phyloP scores from a whole-genome alignment of 1,284 basidiomycete species.

The Cryptococcus maquisensis region DNA sequence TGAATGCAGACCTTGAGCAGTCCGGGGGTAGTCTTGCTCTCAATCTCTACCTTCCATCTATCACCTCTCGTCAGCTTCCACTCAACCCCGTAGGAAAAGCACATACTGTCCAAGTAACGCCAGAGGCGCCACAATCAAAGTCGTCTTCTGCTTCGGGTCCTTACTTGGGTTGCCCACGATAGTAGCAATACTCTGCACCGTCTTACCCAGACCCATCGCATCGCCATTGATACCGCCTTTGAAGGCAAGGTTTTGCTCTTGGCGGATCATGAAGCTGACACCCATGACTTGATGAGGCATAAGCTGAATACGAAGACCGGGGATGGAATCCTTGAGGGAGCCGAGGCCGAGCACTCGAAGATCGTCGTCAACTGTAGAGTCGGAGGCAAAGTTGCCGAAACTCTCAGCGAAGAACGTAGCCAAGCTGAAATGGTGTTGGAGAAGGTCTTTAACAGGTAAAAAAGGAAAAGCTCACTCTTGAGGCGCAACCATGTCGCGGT shows the following conservation, averaged over 20 bases:
- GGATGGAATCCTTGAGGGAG: conserved; percentile 21
- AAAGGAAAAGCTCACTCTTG: conserved; percentile 11
- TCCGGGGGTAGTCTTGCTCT: conserved; percentile 36
- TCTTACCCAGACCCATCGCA: conserved; percentile 39
- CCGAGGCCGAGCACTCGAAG: conserved; percentile 26
- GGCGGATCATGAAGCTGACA: conserved; percentile 47
- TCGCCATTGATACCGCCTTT: conserved; percentile 46
- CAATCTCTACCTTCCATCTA: conserved; percentile 50
- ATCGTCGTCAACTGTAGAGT: conserved; percentile 32
- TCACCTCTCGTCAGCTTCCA: not conserved
- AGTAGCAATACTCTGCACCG: conserved; percentile 48
- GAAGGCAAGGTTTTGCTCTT: conserved; percentile 32
- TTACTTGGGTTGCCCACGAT: conserved; percentile 39
- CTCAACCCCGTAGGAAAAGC: not conserved
- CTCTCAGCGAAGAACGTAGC: conserved; percentile 38
- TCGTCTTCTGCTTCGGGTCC: conserved; percentile 43
- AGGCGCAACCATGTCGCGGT: not conserved
- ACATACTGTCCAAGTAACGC: conserved; percentile 46
- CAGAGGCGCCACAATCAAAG: conserved; percentile 49
- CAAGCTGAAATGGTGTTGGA: conserved; percentile 17
- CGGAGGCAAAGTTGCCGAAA: conserved; percentile 35
- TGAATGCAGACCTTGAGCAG: conserved; percentile 40
- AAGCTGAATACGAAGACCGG: conserved; percentile 32
- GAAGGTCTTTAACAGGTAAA: not conserved
- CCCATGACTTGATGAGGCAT: conserved; percentile 48